phyloP scores from a whole-genome alignment of 1,139 yeast genomes.

The Debaryomyces sp. region DNA sequence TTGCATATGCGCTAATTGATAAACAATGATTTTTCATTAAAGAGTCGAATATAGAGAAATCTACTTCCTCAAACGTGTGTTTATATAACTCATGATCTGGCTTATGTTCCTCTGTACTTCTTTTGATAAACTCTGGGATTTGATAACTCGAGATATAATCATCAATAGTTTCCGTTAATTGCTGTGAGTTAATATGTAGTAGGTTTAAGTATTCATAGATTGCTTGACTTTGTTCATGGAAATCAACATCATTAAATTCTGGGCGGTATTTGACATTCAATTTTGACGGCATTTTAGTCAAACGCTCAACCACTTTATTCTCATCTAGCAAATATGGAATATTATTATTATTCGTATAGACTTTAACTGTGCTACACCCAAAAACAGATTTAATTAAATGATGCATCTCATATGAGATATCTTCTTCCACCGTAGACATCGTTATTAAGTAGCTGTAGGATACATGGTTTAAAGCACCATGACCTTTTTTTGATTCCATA shows the following conservation, averaged over 20 bases:
- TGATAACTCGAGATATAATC: slow-evolving; percentile 18
- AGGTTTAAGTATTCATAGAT: slow-evolving; percentile 24
- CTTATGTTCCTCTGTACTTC: neutral
- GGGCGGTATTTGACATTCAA: neutral
- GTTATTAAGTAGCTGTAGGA: slow-evolving; percentile 16
- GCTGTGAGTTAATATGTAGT: slow-evolving; percentile 19
- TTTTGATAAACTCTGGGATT: slow-evolving; percentile 9
- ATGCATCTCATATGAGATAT: slow-evolving; percentile 5
- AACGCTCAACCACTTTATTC: neutral
- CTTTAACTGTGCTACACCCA: slow-evolving; percentile 3
- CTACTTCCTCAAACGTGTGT: neutral
- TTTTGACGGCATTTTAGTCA: neutral
- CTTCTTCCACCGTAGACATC: slow-evolving; percentile 5
- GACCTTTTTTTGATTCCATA: slow-evolving; percentile 22
- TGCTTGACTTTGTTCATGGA: neutral
- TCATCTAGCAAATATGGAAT: neutral
- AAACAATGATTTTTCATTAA: neutral
- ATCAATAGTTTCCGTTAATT: slow-evolving; percentile 15
- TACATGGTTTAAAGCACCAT: slow-evolving; percentile 21
- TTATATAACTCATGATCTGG: neutral
- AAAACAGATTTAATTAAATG: slow-evolving; percentile 5
- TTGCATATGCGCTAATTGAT: neutral
- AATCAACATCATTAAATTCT: neutral
- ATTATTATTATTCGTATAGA: neutral
- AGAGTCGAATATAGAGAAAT: neutral